Evolutionary conservation across 1,284 basidiomycete species (phyloP), one percentile per base, ranked within the genome.

Genomic region (Trametes polyzona): DNA sequence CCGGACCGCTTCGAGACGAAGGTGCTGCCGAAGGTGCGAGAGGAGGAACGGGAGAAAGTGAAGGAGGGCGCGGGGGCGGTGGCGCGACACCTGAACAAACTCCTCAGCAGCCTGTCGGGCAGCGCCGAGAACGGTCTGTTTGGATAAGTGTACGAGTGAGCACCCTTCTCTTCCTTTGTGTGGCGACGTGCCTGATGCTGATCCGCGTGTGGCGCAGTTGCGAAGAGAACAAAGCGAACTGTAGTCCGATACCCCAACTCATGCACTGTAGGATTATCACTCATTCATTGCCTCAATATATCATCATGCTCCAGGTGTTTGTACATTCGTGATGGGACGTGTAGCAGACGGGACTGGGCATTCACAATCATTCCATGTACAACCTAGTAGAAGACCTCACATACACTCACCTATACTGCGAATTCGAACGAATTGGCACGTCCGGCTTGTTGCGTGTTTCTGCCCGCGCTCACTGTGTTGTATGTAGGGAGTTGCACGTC

Each of bases 41-140:
- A 71, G 21, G 72, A 73, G 11, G 79, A 86, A 21, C 72, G 72
- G 54, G 76, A 75, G 63, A 72, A 58, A 58, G 76, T 78, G 32
- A 69, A 72, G 66, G 72, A 72, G 23, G 69, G 70, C 35, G 81
- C 83, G 3, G 73, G 70, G 23, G 69, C 75, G 39, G 78, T 82
- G 8, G 79, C 76, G 12, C 78, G 86, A 56, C 78, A 75, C 66
- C 70, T 88, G 59, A 86, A 83, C 67, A 82, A 86, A 60, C 70
- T 88, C 27, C 53, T 70, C 55, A 67, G 63, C 24, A 59, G 58
- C 24, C 61, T 56, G 41, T 63, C 62, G 4, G 42, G 32, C 11
- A 63, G 55, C 52, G 58, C 52, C 35, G 60, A 59, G 49, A 62
- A 59, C 35, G 65, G 62, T 44, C 57, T 65, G 17, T 63, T 67